A percentile compares a stretch with the other conserved stretches of the same genome.
These are phyloP conservation scores for Casuarina equisetifolia DNA, from an alignment of 306 rosid species.

Conservation along the genomic window DNA sequence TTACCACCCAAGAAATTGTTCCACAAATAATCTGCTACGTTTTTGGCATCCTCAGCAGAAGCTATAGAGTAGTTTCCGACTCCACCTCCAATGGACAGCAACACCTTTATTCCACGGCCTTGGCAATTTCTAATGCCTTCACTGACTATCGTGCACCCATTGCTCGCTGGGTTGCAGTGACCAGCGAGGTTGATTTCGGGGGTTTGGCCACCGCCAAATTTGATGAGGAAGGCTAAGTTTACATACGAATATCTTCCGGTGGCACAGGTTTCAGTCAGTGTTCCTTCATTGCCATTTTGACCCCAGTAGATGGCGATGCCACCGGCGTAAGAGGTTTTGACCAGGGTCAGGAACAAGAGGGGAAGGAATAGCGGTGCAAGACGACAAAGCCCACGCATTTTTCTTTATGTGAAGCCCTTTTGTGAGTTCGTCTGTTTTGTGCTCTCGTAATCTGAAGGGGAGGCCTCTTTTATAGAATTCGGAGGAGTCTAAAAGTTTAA, in stretches of 20 bases:
- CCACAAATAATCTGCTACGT: constrained; percentile 49
- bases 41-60: constrained; percentile 48
- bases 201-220: constrained; percentile 45
- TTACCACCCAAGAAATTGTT: constrained; percentile 71
- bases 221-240: constrained; percentile 46
- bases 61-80: constrained; percentile 54
- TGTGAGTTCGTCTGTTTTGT: background rate
- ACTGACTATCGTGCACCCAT: constrained; percentile 45
- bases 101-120: constrained; percentile 51
- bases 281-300: constrained; percentile 47
- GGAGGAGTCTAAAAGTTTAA: background rate
- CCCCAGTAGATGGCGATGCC: constrained; percentile 62
- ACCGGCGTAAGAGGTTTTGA: constrained; percentile 22
- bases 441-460: background rate
- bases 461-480: constrained; percentile 15
- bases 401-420: background rate
- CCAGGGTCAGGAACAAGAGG: constrained; percentile 9
- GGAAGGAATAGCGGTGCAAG: constrained; percentile 13
- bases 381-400: constrained; percentile 28
- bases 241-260: constrained; percentile 50
- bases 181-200: constrained; percentile 65
- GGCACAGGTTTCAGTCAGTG: constrained; percentile 56
- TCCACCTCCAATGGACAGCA: constrained; percentile 73
- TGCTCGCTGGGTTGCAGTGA: constrained; percentile 57
- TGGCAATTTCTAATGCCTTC: constrained; percentile 51